A percentile compares a stretch with the other conserved stretches of the same genome.
These are phyloP conservation scores for Striga hermonthica DNA, from an alignment of 305 asterid species.

Conservation along the genomic window DNA sequence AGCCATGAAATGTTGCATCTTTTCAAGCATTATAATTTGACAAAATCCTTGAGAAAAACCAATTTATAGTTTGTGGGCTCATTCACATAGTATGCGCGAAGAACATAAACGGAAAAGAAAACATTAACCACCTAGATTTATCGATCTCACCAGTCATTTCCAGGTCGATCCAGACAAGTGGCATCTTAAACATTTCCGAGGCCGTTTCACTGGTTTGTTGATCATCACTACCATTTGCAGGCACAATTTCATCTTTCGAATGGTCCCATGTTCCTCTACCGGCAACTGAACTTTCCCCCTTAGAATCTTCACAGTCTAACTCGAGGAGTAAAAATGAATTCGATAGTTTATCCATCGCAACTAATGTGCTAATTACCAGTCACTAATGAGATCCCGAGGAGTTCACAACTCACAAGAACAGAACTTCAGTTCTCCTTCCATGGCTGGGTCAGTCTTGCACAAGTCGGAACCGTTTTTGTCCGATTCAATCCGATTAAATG, in stretches of 20 bases:
- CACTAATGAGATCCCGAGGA: slow-evolving; percentile 30
- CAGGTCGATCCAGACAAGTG: slow-evolving; percentile 96
- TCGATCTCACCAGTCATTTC: slow-evolving; percentile 82
- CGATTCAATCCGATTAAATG: slow-evolving; percentile 17
- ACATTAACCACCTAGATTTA: slow-evolving; percentile 1
- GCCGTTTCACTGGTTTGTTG: slow-evolving; percentile 31
- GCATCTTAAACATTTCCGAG: slow-evolving; percentile 52
- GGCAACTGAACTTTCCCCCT: slow-evolving; percentile 23
- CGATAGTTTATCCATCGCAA: slow-evolving; percentile 56
- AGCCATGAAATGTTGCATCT: neutral
- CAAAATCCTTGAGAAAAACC: slow-evolving; percentile 9
- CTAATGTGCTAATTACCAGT: slow-evolving; percentile 20
- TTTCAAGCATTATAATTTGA: no score
- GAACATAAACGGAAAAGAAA: neutral
- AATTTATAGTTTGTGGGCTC: slow-evolving; percentile 6
- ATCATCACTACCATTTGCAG: slow-evolving; percentile 33
- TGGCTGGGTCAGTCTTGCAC: no score
- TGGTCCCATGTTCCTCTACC: slow-evolving; percentile 29
- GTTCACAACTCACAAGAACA: neutral
- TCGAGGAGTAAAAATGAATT: slow-evolving; percentile 64
- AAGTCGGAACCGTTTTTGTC: slow-evolving; percentile 14
- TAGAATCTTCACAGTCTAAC: slow-evolving; percentile 49
- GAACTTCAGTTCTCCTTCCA: no score
- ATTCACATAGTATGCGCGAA: neutral
- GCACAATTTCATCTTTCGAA: slow-evolving; percentile 35